These are phyloP conservation scores for Emiliania huxleyi DNA, from an alignment of 78 protist species.

Conservation along the genomic window DNA sequence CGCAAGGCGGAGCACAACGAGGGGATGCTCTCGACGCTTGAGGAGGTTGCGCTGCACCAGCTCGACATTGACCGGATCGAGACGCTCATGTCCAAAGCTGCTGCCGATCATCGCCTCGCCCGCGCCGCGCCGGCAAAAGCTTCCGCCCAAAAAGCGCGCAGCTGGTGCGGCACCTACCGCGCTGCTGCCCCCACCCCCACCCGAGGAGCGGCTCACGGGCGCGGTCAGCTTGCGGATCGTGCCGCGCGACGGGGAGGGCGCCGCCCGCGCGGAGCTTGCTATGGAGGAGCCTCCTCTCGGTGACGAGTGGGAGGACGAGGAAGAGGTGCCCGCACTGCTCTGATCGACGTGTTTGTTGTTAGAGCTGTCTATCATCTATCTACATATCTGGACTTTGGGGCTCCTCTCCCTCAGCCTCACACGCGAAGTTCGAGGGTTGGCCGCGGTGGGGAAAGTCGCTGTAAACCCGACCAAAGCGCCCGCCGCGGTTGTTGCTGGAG, in stretches of 20 bases:
- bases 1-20: constrained; percentile 83
- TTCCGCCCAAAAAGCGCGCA: neutral
- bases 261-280: no score
- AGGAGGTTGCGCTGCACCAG: constrained; percentile 87
- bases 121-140: neutral
- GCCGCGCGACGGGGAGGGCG: neutral
- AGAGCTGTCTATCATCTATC: no score
- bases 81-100: constrained; percentile 25
- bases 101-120: neutral
- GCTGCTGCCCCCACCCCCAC: neutral
- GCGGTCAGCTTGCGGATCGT: constrained; percentile 9
- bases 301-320: neutral
- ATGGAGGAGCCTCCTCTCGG: neutral
- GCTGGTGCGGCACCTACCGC: neutral
- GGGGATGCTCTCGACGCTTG: constrained; percentile 53
- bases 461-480: no score
- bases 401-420: no score
- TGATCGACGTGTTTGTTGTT: no score
- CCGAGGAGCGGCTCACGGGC: neutral
- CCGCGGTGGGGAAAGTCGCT: no score
- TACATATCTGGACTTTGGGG: no score
- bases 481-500: no score
- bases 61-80: constrained; percentile 73
- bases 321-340: neutral
- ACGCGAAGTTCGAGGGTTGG: no score